Base-by-base conservation (phyloP, 805 yeast species). In the Spathaspora boniae region DNA sequence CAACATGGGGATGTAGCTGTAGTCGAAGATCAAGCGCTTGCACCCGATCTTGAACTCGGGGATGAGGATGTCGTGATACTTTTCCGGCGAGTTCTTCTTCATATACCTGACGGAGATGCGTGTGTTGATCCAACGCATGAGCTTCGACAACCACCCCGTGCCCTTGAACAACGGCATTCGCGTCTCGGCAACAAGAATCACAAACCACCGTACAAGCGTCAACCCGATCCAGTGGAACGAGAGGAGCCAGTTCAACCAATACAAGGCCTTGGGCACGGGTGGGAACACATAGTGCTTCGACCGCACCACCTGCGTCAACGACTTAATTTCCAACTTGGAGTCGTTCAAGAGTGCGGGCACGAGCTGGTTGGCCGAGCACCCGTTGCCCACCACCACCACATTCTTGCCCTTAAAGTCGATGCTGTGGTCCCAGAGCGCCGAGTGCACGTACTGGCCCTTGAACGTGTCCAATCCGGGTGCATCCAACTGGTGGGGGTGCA, bases 341-440 rank as follows among this genome's bases (percentile, higher is more conserved):
- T 33, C 34, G 14, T 51, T 53, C 42, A 65, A 45, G 20, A 65
- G 38, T 0, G 59, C 60, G 6, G 72, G 70, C 11, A 65, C 45
- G n/a, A 65, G 50, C 41, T 65, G 70, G 16, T 56, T 59, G 2
- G 70, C 70, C 4, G 69, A 62, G 37, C 72, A 65, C 2, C 72
- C 72, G 44, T 62, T 62, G 11, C 72, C 72, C 19, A 65, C 46
- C 9, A 65, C 69, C 5, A 62, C 52, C 9, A 65, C 68, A 9
- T 55, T 50, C 39, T 65, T 65, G 22, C 47, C 54, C 36, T 59
- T 51, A 40, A 65, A 50, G 14, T 53, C 48, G 8, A 60, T 60
- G 8, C 44, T 34, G 40, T 64, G 62, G 36, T 63, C 54, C 57
- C 62, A 65, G 24, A 64, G 34, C 1, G 68, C 72, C 1, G 69